A percentile compares a stretch with the other conserved stretches of the same genome.
These are phyloP conservation scores for Tylopilus cervinicoccineus DNA, from an alignment of 768 basidiomycete species.

Conservation along the genomic window DNA sequence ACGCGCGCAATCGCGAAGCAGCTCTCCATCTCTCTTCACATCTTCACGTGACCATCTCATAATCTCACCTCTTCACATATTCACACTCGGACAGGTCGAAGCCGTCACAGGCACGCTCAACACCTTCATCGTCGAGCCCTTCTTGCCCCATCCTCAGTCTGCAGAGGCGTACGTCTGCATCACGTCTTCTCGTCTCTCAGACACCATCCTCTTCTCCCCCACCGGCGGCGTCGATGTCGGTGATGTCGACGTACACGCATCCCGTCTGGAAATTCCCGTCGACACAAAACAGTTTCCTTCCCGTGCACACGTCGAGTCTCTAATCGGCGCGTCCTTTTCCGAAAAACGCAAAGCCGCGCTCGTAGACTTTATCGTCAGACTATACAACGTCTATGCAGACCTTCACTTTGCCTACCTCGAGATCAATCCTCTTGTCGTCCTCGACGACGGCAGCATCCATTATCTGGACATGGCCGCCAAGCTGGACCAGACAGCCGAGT, in stretches of 20 bases:
- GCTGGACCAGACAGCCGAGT: slow-evolving; percentile 98
- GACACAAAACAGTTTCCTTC: slow-evolving; percentile 66
- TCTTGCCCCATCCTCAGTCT: slow-evolving; percentile 90
- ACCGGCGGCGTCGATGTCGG: slow-evolving; percentile 99
- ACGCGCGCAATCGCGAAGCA: slow-evolving; percentile 12
- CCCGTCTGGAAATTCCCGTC: slow-evolving; percentile 82
- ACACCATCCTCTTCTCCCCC: slow-evolving; percentile 97
- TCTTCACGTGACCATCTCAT: slow-evolving; percentile 23
- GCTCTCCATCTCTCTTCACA: slow-evolving; percentile 7
- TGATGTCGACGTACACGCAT: slow-evolving; percentile 96
- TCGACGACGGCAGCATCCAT: slow-evolving; percentile 79
- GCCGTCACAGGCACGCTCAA: slow-evolving; percentile 90
- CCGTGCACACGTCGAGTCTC: slow-evolving; percentile 72
- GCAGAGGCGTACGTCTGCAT: slow-evolving; percentile 99
- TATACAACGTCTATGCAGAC: slow-evolving; percentile 97
- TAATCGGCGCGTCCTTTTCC: slow-evolving; percentile 77
- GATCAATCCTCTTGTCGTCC: slow-evolving; percentile 96
- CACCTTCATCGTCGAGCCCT: slow-evolving; percentile 99
- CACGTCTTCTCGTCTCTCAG: slow-evolving; percentile 91
- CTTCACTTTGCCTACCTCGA: slow-evolving; percentile 99
- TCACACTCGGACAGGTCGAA: slow-evolving; percentile 62
- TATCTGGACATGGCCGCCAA: slow-evolving; percentile 99
- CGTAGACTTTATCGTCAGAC: slow-evolving; percentile 89
- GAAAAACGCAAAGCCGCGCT: slow-evolving; percentile 84
- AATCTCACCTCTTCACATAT: slow-evolving; percentile 11